phyloP scores from a whole-genome alignment of 2,329 filamentous ascomycete species.

The Cercospora sojina region DNA sequence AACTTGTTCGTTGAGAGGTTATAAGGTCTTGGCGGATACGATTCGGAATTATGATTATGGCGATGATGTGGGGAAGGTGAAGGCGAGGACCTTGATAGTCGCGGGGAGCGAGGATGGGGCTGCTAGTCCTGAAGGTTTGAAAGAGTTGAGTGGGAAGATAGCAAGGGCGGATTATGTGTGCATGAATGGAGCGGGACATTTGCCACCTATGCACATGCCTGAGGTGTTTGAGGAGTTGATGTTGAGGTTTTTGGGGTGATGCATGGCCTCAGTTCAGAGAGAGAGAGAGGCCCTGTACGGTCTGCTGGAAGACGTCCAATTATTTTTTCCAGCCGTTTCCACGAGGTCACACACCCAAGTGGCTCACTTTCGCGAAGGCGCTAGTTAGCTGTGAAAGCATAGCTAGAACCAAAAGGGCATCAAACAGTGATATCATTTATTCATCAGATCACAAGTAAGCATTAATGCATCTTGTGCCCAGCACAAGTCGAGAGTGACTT shows the following conservation, averaged over 20 bases:
- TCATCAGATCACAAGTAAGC: background rate
- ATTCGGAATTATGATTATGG: conserved; percentile 34
- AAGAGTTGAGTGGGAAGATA: conserved; percentile 27
- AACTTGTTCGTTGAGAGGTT: conserved; percentile 29
- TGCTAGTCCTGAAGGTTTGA: conserved; percentile 23
- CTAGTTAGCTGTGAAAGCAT: background rate
- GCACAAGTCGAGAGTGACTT: background rate
- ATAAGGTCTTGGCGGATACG: conserved; percentile 31
- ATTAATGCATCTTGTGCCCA: background rate
- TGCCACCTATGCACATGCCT: conserved; percentile 34
- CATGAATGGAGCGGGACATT: conserved; percentile 33
- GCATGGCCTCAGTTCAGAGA: background rate
- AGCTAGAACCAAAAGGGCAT: background rate
- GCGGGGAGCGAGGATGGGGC: conserved; percentile 31
- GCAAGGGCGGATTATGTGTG: conserved; percentile 22
- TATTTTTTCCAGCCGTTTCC: background rate
- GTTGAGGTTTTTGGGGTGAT: conserved; percentile 24
- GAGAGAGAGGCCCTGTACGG: background rate
- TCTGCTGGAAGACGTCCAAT: background rate
- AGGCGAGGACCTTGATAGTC: conserved; percentile 26
- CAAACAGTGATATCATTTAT: background rate
- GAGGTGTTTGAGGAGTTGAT: conserved; percentile 30
- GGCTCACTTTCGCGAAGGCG: background rate
- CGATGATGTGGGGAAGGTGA: conserved; percentile 15
- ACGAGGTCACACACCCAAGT: background rate